phyloP scores from a whole-genome alignment of 1,139 yeast genomes.

The Pichia sp. region DNA sequence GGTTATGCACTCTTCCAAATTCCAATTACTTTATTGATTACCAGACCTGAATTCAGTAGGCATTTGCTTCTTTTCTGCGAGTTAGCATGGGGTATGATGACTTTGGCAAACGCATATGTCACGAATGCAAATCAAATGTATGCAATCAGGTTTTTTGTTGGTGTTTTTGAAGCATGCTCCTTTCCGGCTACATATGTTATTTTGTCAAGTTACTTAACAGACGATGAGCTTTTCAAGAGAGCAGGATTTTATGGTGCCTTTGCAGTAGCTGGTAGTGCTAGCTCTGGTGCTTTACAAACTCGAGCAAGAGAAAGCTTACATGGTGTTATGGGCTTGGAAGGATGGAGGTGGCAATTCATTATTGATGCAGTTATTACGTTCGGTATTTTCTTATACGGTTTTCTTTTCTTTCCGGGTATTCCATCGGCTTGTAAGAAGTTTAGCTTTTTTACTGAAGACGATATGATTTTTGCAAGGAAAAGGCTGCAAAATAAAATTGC shows the following conservation, averaged over 20 bases:
- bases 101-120: neutral
- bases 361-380: neutral
- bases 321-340: neutral
- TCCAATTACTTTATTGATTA: neutral
- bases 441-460: neutral
- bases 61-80: neutral
- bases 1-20: neutral
- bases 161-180: neutral
- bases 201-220: neutral
- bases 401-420: neutral
- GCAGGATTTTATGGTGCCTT: neutral
- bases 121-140: neutral
- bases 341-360: neutral
- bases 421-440: neutral
- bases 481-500: neutral
- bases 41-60: neutral
- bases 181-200: neutral
- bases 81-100: neutral
- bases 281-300: neutral
- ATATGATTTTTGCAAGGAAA: neutral
- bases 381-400: neutral
- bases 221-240: neutral
- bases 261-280: neutral
- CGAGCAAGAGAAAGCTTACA: conserved; percentile 1
- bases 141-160: neutral